Conservation (phyloP, 805 yeast species). For the Lipomyces orientalis region DNA sequence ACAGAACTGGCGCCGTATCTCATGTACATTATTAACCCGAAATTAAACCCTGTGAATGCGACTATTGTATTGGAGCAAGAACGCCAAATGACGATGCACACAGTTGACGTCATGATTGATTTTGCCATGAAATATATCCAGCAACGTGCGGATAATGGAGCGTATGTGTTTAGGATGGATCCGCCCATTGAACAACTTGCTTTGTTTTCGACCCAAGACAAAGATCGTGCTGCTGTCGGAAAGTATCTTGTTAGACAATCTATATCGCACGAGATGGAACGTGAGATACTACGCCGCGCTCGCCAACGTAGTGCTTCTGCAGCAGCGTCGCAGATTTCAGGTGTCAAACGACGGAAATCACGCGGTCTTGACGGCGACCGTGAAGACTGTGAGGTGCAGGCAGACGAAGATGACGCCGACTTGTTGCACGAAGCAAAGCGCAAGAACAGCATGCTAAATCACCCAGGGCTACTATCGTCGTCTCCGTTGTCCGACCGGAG, state of each 20-base stretch:
- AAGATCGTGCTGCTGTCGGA: conserved; percentile 25
- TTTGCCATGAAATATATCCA: conserved; percentile 38
- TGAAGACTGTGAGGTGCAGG: neutral
- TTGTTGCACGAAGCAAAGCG: neutral
- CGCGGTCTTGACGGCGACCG: neutral
- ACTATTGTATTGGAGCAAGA: conserved; percentile 18
- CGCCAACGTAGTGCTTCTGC: neutral
- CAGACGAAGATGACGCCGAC: neutral
- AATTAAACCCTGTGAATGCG: conserved; percentile 35
- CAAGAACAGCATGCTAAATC: neutral
- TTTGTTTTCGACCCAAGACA: conserved; percentile 21
- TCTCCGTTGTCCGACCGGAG: neutral
- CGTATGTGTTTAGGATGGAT: conserved; percentile 42
- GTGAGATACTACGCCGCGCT: neutral
- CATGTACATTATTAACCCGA: conserved; percentile 41
- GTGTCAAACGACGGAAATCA: neutral
- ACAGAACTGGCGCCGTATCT: conserved; percentile 46
- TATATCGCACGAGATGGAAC: conserved; percentile 19
- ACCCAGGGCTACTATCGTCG: neutral
- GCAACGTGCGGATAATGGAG: conserved; percentile 44
- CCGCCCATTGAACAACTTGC: conserved; percentile 46
- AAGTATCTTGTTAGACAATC: conserved; percentile 26
- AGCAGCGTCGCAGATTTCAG: neutral
- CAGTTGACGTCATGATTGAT: conserved; percentile 40
- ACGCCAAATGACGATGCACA: conserved; percentile 15